Evolutionary conservation across 306 rosid genomes (phyloP), one percentile per base, ranked within the genome.

Genomic region (Lablab purpureus): DNA sequence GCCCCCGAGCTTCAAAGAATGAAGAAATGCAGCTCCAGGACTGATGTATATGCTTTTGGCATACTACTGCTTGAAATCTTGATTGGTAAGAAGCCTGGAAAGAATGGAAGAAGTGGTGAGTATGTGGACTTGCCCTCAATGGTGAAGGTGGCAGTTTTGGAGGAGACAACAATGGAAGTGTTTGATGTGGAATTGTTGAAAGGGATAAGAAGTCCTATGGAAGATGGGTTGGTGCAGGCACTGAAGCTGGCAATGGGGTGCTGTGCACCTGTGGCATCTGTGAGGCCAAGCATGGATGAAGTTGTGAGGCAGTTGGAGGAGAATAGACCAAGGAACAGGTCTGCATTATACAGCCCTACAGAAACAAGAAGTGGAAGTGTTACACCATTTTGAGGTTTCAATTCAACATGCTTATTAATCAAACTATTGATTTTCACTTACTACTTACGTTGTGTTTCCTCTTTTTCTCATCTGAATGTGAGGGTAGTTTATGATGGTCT

Each of bases 161-260:
- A 93, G 90, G 99, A 96, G 80, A 93, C 99, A 0, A 93, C 99
- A 2, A 87, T 90, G 99, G 99, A 93, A 78, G 97, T 93, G 68
- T 96, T 96, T 12, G 98, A 93, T 58, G 93, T 89, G 79, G 98
- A 93, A 55, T 84, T 93, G 5, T 78, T 93, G 85, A 96, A 88
- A 85, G 99, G 98, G 77, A 88, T 93, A 54, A 92, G 97, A 58
- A 96, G 90, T 75, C 97, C 97, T 2, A 96, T 93, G 98, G 99
- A 96, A 77, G 99, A 96, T 50, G 99, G 99, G 18, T 68, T 96
- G 85, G 80, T 96, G 51, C 98, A 96, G 43, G 97, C 97, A 15
- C 72, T 96, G 88, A 96, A 93, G 85, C 91, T 96, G 17, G 99
- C 98, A 56, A 96, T 96, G 99, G 99, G 99, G 10, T 96, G 99